Conservation (phyloP, 176 grass and related monocot species). For the Puya raimondii region DNA sequence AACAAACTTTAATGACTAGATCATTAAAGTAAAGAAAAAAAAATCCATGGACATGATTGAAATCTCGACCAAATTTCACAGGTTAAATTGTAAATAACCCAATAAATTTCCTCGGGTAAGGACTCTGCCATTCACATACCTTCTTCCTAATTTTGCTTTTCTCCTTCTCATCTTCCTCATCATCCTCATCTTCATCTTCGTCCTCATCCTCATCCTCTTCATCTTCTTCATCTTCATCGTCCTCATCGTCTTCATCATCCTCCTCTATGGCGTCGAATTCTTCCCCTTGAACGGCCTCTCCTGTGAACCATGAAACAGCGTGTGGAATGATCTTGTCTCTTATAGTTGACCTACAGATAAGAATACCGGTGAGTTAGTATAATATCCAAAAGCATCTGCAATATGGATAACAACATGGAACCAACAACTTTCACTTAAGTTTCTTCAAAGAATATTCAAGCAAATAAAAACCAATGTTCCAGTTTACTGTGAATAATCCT, state of each 20-base stretch:
- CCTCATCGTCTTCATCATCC: slow-evolving; percentile 44
- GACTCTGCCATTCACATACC: slow-evolving; percentile 5
- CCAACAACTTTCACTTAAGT: background rate
- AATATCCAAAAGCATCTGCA: background rate
- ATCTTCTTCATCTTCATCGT: slow-evolving; percentile 12
- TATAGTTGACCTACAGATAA: slow-evolving; percentile 59
- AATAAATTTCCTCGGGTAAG: slow-evolving; percentile 14
- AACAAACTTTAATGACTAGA: too few species aligned
- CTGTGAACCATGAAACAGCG: slow-evolving; percentile 87
- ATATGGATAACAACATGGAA: slow-evolving; percentile 1
- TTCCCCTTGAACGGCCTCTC: slow-evolving; percentile 67
- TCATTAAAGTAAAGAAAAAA: too few species aligned
- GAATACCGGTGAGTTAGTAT: background rate
- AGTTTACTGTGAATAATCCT: background rate
- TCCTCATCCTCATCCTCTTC: slow-evolving; percentile 41
- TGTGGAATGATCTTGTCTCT: slow-evolving; percentile 96
- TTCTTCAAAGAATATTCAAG: background rate
- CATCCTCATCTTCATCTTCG: slow-evolving; percentile 36
- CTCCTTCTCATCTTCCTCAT: slow-evolving; percentile 45
- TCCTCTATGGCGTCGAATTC: slow-evolving; percentile 49
- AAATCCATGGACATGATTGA: too few species aligned
- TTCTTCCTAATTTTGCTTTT: slow-evolving; percentile 20
- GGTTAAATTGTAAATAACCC: too few species aligned
- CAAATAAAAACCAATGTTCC: background rate
- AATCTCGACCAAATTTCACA: background rate